Conservation (phyloP, 2,329 filamentous ascomycete species). For the Alternaria sp. region DNA sequence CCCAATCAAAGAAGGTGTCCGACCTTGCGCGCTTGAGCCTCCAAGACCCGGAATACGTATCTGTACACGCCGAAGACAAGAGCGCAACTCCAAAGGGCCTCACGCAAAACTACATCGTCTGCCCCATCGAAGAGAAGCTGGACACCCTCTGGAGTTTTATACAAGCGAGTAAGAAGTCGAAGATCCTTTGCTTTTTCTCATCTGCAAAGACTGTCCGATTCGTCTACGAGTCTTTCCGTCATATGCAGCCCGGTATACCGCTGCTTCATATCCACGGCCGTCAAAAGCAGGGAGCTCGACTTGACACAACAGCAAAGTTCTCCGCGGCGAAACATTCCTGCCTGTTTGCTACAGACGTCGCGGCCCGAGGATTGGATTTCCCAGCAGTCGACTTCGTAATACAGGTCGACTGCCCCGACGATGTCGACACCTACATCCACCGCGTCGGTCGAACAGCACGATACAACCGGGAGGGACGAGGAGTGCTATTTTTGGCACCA, state of each 20-base stretch:
- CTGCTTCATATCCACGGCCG: conserved; percentile 91
- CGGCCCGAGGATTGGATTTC: conserved; percentile 92
- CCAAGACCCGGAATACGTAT: conserved; percentile 90
- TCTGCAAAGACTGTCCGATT: conserved; percentile 97
- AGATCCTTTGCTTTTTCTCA: conserved; percentile 94
- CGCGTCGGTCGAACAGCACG: conserved; percentile 93
- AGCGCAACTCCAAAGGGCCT: conserved; percentile 82
- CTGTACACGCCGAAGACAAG: conserved; percentile 83
- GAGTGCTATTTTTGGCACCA: conserved; percentile 89
- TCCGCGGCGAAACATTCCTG: conserved; percentile 81
- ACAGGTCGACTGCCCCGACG: conserved; percentile 96
- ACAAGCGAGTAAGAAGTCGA: conserved; percentile 86
- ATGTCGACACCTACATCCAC: conserved; percentile 97
- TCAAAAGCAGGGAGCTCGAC: conserved; percentile 86
- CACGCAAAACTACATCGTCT: conserved; percentile 90
- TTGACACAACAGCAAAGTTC: conserved; percentile 88
- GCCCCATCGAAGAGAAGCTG: conserved; percentile 84
- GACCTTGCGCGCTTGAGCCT: conserved; percentile 89
- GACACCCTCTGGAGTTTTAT: conserved; percentile 94
- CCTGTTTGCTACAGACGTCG: conserved; percentile 93
- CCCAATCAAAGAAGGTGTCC: conserved; percentile 91
- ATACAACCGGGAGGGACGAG: conserved; percentile 84
- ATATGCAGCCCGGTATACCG: conserved; percentile 92
- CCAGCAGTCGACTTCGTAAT: conserved; percentile 98
- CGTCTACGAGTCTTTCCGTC: conserved; percentile 89